These are phyloP conservation scores for Iris macrosiphon DNA, from an alignment of 106 monocot genomes.

Conservation along the genomic window DNA sequence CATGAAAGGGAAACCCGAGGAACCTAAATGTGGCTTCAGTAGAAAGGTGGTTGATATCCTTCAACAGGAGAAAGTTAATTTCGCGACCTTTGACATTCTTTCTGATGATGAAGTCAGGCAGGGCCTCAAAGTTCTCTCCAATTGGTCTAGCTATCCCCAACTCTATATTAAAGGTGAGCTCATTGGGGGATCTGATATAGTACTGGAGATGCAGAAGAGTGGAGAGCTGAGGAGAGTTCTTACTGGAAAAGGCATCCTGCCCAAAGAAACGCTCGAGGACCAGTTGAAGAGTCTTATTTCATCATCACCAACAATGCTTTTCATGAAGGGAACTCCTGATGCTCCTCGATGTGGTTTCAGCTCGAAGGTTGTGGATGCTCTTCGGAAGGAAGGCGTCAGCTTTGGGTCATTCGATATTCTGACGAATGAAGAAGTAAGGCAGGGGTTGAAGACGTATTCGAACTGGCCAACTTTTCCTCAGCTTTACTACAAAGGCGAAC, in stretches of 20 bases:
- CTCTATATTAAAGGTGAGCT: slow-evolving; percentile 83
- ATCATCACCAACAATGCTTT: slow-evolving; percentile 59
- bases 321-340: slow-evolving; percentile 92
- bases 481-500: slow-evolving; percentile 81
- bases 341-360: slow-evolving; percentile 84
- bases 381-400: slow-evolving; percentile 54
- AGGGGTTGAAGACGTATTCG: slow-evolving; percentile 79
- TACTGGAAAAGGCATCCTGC: slow-evolving; percentile 45
- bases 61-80: slow-evolving; percentile 63
- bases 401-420: slow-evolving; percentile 88
- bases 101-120: slow-evolving; percentile 74
- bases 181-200: slow-evolving; percentile 80
- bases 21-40: slow-evolving; percentile 80
- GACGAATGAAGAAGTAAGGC: slow-evolving; percentile 82
- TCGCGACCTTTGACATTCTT: slow-evolving; percentile 66
- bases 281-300: slow-evolving; percentile 48
- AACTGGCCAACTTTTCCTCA: slow-evolving; percentile 98
- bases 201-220: slow-evolving; percentile 84
- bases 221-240: slow-evolving; percentile 63
- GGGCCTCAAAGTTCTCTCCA: slow-evolving; percentile 75
- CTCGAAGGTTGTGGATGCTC: slow-evolving; percentile 79
- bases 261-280: slow-evolving; percentile 42
- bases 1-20: slow-evolving; percentile 77
- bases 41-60: slow-evolving; percentile 70
- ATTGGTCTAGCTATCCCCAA: slow-evolving; percentile 93